Conservation (phyloP, 768 basidiomycete genomes). For the Podaxis pistillaris region DNA sequence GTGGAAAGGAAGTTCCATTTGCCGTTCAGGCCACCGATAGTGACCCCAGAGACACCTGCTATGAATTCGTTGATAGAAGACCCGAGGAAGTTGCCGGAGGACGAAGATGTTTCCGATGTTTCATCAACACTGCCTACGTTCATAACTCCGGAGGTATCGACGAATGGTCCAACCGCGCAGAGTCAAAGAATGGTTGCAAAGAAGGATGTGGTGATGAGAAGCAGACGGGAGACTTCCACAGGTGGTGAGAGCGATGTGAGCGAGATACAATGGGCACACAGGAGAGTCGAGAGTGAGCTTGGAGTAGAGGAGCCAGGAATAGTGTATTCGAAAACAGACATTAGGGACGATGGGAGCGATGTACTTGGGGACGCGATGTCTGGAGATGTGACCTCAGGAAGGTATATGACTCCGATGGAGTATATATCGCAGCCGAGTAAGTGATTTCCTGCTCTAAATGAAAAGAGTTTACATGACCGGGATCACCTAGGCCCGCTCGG, state of each 20-base stretch:
- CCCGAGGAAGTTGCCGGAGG: neutral
- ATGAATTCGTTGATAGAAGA: neutral
- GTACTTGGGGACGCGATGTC: conserved; percentile 2
- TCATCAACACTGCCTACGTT: conserved; percentile 11
- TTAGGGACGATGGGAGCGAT: conserved; percentile 6
- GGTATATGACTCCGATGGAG: conserved; percentile 5
- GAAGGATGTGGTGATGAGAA: neutral
- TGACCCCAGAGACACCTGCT: neutral
- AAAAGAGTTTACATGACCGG: neutral
- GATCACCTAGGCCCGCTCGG: conserved; percentile 15
- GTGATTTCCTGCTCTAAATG: neutral
- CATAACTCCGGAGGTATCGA: neutral
- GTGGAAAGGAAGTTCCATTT: conserved; percentile 13
- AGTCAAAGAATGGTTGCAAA: neutral
- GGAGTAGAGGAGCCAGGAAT: neutral
- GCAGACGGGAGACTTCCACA: neutral
- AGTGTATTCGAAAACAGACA: neutral
- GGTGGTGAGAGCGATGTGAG: conserved; percentile 1
- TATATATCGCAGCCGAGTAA: conserved; percentile 7
- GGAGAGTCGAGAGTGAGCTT: neutral
- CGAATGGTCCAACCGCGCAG: neutral
- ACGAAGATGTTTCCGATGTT: neutral
- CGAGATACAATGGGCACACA: conserved; percentile 4
- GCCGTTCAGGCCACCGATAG: neutral
- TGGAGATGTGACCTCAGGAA: neutral